phyloP scores from a whole-genome alignment of 805 yeast genomes.

The Blastobotrys parvus region DNA sequence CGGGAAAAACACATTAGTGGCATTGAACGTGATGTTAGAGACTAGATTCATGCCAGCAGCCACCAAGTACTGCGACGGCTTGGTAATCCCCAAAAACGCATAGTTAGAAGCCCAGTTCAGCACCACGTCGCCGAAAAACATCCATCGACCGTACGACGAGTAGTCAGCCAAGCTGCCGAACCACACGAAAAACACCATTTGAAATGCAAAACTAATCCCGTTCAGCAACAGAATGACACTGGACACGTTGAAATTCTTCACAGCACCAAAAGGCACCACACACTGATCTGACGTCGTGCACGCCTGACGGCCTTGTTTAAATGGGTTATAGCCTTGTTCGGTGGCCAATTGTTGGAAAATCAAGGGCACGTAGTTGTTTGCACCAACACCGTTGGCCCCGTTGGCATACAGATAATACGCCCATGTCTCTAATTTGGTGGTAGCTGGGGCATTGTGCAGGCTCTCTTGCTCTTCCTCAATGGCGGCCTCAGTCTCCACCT shows the following conservation, averaged over 20 bases:
- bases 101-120: constrained; percentile 11
- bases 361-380: constrained; percentile 10
- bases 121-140: constrained; percentile 7
- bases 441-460: constrained; percentile 2
- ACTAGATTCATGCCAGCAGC: constrained; percentile 10
- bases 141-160: constrained; percentile 8
- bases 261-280: constrained; percentile 9
- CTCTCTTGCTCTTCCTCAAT: not conserved
- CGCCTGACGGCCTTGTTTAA: constrained; percentile 5
- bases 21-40: constrained; percentile 8
- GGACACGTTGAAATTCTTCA: constrained; percentile 5
- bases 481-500: not conserved
- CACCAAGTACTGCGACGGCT: constrained; percentile 7
- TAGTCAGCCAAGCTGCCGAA: constrained; percentile 14
- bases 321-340: constrained; percentile 10
- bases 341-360: constrained; percentile 10
- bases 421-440: constrained; percentile 11
- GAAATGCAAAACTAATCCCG: constrained; percentile 12
- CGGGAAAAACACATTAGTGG: constrained; percentile 10
- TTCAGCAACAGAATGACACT: constrained; percentile 10
- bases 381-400: constrained; percentile 15
- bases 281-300: constrained; percentile 9
- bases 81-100: constrained; percentile 8
- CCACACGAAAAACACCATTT: constrained; percentile 11
- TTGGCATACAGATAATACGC: constrained; percentile 11